Evolutionary conservation across 441 rosid genomes (phyloP).

Genomic region (Corymbia citriodora): DNA sequence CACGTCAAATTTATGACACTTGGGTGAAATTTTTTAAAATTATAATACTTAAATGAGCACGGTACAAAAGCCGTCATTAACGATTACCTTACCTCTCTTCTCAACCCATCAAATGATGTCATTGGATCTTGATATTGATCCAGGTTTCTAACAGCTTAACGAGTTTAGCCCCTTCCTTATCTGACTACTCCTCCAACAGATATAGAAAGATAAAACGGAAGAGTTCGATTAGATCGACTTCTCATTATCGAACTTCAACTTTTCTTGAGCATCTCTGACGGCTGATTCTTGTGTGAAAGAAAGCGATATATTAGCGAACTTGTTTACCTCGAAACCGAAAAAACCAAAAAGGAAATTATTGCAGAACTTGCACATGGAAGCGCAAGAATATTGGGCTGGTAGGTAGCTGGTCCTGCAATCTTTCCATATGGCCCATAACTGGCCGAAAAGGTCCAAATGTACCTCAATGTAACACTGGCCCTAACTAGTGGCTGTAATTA

Average conservation of each 20-base stretch:
- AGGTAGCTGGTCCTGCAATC: not conserved
- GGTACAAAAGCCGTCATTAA: rapidly evolving
- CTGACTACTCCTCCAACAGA: not conserved
- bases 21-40: no score
- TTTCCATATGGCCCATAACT: not conserved
- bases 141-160: not conserved
- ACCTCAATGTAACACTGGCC: not conserved
- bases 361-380: not conserved
- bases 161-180: not conserved
- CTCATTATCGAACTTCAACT: not conserved
- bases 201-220: not conserved
- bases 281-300: not conserved
- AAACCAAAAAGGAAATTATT: not conserved
- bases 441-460: not conserved
- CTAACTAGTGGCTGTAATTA: not conserved
- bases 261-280: not conserved
- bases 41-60: no score
- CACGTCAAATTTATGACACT: no score
- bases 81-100: no score
- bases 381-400: not conserved
- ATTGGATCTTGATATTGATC: no score
- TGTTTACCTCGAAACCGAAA: not conserved
- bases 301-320: not conserved
- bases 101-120: no score
- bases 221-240: not conserved